A percentile compares a stretch with the other conserved stretches of the same genome.
phyloP scores from a whole-genome alignment of 1,284 basidiomycete genomes.

The Cryptococcus sp. region DNA sequence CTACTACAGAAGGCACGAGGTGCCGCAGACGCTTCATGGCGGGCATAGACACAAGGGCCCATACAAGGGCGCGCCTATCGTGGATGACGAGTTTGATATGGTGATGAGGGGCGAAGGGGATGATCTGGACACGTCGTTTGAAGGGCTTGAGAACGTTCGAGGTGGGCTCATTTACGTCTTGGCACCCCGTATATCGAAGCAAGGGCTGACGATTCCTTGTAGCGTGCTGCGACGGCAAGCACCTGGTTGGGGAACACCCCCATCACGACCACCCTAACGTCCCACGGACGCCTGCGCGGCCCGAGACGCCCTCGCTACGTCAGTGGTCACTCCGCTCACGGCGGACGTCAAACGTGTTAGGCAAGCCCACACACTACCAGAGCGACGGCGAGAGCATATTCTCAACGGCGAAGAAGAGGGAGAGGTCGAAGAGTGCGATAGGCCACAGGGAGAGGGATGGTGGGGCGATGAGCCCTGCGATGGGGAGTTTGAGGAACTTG shows the following conservation, averaged over 20 bases:
- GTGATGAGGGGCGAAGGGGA: slow-evolving; percentile 58
- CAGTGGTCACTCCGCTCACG: slow-evolving; percentile 31
- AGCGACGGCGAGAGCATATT: slow-evolving; percentile 16
- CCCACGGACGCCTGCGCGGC: slow-evolving; percentile 24
- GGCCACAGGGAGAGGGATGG: slow-evolving; percentile 15
- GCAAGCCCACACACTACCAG: background rate
- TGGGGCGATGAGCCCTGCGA: background rate
- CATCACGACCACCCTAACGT: slow-evolving; percentile 56
- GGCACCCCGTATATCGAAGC: background rate
- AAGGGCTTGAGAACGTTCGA: slow-evolving; percentile 89
- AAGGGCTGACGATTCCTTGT: background rate
- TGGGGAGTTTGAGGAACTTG: background rate
- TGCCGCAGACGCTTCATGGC: slow-evolving; percentile 37
- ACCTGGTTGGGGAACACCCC: slow-evolving; percentile 60
- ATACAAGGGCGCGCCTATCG: slow-evolving; percentile 35
- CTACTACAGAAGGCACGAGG: slow-evolving; percentile 66
- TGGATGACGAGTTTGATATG: slow-evolving; percentile 61
- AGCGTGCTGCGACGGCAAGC: slow-evolving; percentile 89
- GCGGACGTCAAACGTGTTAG: slow-evolving; percentile 21
- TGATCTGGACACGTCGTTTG: slow-evolving; percentile 75
- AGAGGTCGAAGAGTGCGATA: slow-evolving; percentile 17
- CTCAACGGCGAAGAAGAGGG: slow-evolving; percentile 15
- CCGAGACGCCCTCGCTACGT: slow-evolving; percentile 33
- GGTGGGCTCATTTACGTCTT: slow-evolving; percentile 24
- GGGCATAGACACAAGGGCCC: slow-evolving; percentile 45